Base-by-base conservation (phyloP, 2,329 filamentous ascomycete genomes). In the Lasiodiplodia hormozganensis region DNA sequence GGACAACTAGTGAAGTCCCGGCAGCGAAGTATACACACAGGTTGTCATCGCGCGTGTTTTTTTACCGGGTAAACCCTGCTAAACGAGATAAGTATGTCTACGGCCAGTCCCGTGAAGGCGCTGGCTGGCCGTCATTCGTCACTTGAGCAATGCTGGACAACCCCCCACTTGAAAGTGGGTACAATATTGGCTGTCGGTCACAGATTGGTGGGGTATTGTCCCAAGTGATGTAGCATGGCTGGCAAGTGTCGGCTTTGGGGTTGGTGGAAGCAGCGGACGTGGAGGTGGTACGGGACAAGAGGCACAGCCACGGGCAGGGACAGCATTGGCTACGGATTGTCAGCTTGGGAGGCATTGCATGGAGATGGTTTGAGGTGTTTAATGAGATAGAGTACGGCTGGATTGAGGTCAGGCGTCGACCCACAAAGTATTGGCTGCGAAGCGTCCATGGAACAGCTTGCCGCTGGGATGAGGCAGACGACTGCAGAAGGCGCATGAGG, bases 401-500 rank as follows among this genome's bases (percentile, higher is more conserved):
- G 58, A 51, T 51, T 64, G 47, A 64, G 47, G 60, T 52, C 23
- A 34, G 38, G 60, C 40, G 11, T 49, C 53, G n/a, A 52, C 65
- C 60, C 31, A 67, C 65, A 14, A 54, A 31, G 66, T 52, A 68
- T 68, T 68, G 66, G 66, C 57, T 34, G 49, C 56, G 54, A 68
- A 62, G 43, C 56, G 36, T 34, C 47, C 47, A n/a, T n/a, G 40
- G 47, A 43, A 52, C 65, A 47, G 60, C 51, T 68, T 68, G 67
- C 67, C 67, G 67, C 67, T 68, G 58, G 52, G 34, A 51, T 21
- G n/a, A 62, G 52, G 25, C 11, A 62, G 56, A 57, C 54, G 58
- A 57, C 57, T 68, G 67, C 65, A 67, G 65, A 49, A 67, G 10
- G 38, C 65, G 65, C 67, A 68, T 68, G 60, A 68, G 18, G 43